Evolutionary conservation across 768 basidiomycete genomes (phyloP).

Genomic region (Trametes punicea): DNA sequence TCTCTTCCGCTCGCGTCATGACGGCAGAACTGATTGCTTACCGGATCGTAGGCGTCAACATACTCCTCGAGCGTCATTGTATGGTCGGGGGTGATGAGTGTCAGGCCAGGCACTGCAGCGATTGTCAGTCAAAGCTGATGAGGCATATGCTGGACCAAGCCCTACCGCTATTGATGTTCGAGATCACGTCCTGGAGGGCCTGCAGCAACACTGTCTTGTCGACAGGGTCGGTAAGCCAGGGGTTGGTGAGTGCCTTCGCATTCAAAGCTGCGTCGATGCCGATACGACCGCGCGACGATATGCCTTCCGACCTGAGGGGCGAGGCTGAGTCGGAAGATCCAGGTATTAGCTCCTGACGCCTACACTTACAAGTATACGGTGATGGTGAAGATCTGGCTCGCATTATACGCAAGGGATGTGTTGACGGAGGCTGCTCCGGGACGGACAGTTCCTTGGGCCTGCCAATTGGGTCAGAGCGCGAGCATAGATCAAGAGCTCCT

Average conservation of each 20-base stretch:
- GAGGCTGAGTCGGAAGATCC: background rate
- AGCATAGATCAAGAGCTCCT: no score
- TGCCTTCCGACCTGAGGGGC: slow-evolving; percentile 47
- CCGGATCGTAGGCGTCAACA: slow-evolving; percentile 37
- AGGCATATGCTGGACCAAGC: background rate
- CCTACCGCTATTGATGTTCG: slow-evolving; percentile 41
- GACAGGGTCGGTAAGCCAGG: slow-evolving; percentile 57
- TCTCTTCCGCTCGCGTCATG: background rate
- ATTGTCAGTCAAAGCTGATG: background rate
- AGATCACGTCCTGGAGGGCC: slow-evolving; percentile 47
- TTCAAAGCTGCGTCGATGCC: slow-evolving; percentile 53
- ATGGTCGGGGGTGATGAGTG: slow-evolving; percentile 58
- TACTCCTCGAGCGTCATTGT: slow-evolving; percentile 52
- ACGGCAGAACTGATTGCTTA: slow-evolving; percentile 32
- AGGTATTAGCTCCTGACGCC: background rate
- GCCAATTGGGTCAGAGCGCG: no score
- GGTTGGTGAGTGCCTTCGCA: slow-evolving; percentile 45
- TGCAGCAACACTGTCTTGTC: slow-evolving; percentile 51
- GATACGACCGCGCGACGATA: slow-evolving; percentile 60
- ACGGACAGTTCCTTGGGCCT: slow-evolving; percentile 63
- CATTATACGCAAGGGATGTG: slow-evolving; percentile 50
- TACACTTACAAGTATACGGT: slow-evolving; percentile 51
- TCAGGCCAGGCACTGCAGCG: slow-evolving; percentile 44
- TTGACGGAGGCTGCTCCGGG: slow-evolving; percentile 54
- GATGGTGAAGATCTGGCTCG: slow-evolving; percentile 55